Percentiles rank a stretch among this genome's conserved stretches.
These are phyloP conservation scores for Trichoderma orchidacearum DNA, from an alignment of 495 filamentous ascomycete genomes.

Conservation along the genomic window DNA sequence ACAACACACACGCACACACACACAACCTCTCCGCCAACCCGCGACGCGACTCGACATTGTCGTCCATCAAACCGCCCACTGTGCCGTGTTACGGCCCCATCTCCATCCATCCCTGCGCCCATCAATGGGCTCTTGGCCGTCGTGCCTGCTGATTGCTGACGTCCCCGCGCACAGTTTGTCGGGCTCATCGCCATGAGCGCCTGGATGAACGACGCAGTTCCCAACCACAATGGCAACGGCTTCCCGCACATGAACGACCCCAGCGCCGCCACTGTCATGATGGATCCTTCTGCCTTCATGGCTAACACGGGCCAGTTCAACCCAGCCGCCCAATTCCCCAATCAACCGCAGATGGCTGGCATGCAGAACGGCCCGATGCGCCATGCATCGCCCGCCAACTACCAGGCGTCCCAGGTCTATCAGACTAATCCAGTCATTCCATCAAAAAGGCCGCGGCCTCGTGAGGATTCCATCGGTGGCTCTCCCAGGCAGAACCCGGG, in stretches of 20 bases:
- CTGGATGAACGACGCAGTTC: slow-evolving; percentile 68
- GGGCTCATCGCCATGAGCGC: slow-evolving; percentile 58
- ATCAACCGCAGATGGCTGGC: slow-evolving; percentile 52
- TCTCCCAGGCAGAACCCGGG: slow-evolving; percentile 69
- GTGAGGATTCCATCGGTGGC: slow-evolving; percentile 70
- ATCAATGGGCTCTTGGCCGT: slow-evolving; percentile 17
- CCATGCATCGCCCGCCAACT: slow-evolving; percentile 66
- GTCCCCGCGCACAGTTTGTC: slow-evolving; percentile 30
- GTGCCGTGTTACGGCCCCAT: slow-evolving; percentile 24
- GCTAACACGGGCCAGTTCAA: slow-evolving; percentile 37
- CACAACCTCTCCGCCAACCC: slow-evolving; percentile 17
- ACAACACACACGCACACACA: slow-evolving; percentile 1
- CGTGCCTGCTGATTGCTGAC: slow-evolving; percentile 31
- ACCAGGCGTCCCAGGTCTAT: slow-evolving; percentile 43
- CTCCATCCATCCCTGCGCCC: slow-evolving; percentile 17
- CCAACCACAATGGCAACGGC: slow-evolving; percentile 65
- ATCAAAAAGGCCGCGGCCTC: slow-evolving; percentile 70
- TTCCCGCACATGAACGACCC: slow-evolving; percentile 50
- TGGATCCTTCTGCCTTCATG: slow-evolving; percentile 42
- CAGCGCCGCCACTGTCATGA: slow-evolving; percentile 34
- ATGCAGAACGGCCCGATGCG: slow-evolving; percentile 77
- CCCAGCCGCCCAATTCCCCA: slow-evolving; percentile 33
- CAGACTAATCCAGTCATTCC: slow-evolving; percentile 73
- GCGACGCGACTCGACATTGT: slow-evolving; percentile 35
- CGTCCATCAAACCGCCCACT: slow-evolving; percentile 34